Evolutionary conservation across 2,329 filamentous ascomycete species (phyloP).

Genomic region (Cladophialophora chaetospira): DNA sequence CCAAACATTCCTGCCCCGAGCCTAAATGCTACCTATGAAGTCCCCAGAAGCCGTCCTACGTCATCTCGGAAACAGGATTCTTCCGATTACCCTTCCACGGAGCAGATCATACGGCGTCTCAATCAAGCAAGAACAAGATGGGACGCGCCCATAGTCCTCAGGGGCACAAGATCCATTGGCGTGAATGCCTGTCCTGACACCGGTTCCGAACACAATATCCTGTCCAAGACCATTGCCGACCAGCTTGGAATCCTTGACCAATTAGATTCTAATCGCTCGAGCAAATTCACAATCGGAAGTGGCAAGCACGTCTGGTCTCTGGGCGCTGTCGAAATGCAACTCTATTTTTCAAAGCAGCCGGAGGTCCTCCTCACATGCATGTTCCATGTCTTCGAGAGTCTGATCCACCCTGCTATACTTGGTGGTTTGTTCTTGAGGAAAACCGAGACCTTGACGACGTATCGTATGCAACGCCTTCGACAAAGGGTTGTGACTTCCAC

Average conservation of each 20-base stretch:
- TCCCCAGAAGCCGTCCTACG: too few species aligned
- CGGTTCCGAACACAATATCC: not conserved
- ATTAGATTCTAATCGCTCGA: not conserved
- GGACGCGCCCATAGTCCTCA: not conserved
- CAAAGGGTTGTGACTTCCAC: not conserved
- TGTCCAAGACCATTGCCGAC: not conserved
- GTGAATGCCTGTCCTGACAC: not conserved
- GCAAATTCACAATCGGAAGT: not conserved
- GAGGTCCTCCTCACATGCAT: not conserved
- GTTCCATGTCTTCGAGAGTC: slow-evolving; percentile 1
- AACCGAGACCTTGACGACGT: too few species aligned
- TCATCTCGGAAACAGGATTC: not conserved
- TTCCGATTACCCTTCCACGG: not conserved
- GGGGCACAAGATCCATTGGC: not conserved
- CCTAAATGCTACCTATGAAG: too few species aligned
- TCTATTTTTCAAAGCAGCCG: not conserved
- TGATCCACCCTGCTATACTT: not conserved
- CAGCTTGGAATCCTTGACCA: not conserved
- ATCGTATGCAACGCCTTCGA: too few species aligned
- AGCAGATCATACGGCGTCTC: not conserved
- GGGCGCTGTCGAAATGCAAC: not conserved
- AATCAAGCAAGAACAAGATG: not conserved
- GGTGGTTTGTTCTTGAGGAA: not conserved
- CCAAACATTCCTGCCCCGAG: too few species aligned
- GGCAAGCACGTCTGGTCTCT: not conserved